Evolutionary conservation across 805 yeast species (phyloP).

Genomic region (Monosporozyma yasuniensis): DNA sequence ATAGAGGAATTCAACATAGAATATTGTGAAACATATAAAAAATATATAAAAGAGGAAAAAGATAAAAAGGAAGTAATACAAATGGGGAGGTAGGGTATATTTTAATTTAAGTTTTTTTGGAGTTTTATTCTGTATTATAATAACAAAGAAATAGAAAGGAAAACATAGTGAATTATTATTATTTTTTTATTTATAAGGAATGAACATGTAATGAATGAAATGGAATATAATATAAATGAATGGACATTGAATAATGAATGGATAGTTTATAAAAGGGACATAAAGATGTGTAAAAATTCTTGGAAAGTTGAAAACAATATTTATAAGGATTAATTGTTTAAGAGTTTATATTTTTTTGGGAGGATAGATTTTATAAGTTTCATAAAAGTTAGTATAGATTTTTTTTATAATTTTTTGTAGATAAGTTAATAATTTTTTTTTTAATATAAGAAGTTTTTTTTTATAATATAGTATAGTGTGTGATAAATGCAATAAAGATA

Average conservation of each 20-base stretch:
- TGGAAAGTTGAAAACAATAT: too few species aligned
- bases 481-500: slow-evolving; percentile 2
- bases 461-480: background rate
- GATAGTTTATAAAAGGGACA: background rate
- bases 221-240: slow-evolving; percentile 4
- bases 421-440: too few species aligned
- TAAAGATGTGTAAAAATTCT: background rate
- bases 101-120: background rate
- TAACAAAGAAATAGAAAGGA: background rate
- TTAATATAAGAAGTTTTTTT: too few species aligned
- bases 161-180: background rate
- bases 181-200: slow-evolving; percentile 1
- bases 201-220: slow-evolving; percentile 3
- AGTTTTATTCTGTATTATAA: background rate
- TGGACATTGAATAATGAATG: slow-evolving; percentile 2
- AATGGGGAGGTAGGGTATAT: slow-evolving; percentile 3
- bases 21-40: background rate
- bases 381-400: background rate
- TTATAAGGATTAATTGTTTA: background rate
- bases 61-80: background rate
- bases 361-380: background rate
- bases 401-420: background rate
- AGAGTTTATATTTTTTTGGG: background rate
- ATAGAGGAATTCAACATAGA: background rate
- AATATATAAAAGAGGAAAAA: background rate